Evolutionary conservation across 2,329 filamentous ascomycete species (phyloP), one percentile per base, ranked within the genome.

Genomic region (Paecilomyces formosus): DNA sequence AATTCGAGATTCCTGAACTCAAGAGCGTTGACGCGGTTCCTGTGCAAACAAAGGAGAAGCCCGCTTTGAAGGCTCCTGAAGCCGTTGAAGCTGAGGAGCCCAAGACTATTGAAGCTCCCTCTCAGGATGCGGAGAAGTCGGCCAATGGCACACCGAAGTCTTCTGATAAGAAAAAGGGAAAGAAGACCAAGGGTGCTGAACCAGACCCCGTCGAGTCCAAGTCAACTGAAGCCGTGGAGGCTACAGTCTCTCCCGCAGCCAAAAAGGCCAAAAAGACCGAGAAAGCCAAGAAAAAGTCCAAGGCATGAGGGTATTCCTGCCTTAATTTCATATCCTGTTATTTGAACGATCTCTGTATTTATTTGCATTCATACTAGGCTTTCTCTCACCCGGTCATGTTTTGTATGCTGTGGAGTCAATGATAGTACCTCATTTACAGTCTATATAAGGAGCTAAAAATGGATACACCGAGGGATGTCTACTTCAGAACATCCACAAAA

Each of bases 1-100:
- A 94, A 61, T 92, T 91, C 68, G 84, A 90, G 55, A 82, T 85
- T 22, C 90, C 91, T 0, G 77, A 81, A 64, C 76, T 96, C 64
- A 95, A 90, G 79, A 74, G 75, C 33, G 82, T 85, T 6, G 79
- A 82, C 24, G 76, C 78, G 53, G 78, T 85, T 54, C 75, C 79
- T 21, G 72, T 78, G 58, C 77, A 76, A 61, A 68, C 70, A 31
- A 61, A 67, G 45, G 53, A 66, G 62, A 64, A 71, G 65, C 39
- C 39, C 9, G 66, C 69, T 22, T 62, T 74, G 39, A 73, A 76
- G 57, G 68, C 65, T 31, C 61, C 70, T 24, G 70, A 75, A 49
- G 63, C 66, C 24, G 54, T 61, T 55, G 55, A 60, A 18, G 55
- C 62, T 39, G 61, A 68, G 9, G 63, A 67, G 55, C 58, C 59